Conservation (phyloP, 1,284 basidiomycete genomes). For the Jaminaea rosea region DNA sequence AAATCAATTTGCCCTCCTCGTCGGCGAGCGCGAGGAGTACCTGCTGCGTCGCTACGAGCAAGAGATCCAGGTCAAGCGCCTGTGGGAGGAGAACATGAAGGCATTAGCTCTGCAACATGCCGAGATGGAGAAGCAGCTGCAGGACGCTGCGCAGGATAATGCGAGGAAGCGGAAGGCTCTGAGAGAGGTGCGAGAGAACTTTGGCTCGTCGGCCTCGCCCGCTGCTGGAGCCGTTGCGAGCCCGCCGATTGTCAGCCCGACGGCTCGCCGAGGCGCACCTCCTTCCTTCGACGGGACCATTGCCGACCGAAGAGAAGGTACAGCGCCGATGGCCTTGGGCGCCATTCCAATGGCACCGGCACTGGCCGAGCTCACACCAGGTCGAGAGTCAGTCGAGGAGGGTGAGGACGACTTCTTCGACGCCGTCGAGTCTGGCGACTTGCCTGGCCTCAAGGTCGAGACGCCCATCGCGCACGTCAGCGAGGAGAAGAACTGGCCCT, state of each 20-base stretch:
- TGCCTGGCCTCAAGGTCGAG: slow-evolving; percentile 37
- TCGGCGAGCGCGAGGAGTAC: slow-evolving; percentile 72
- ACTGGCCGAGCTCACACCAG: slow-evolving; percentile 28
- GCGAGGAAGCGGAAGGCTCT: slow-evolving; percentile 50
- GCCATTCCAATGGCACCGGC: slow-evolving; percentile 3
- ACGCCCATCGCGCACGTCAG: slow-evolving; percentile 11
- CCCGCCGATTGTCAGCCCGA: background rate
- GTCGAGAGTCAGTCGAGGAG: slow-evolving; percentile 60
- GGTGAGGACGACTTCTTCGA: slow-evolving; percentile 97
- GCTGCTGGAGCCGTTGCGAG: slow-evolving; percentile 11
- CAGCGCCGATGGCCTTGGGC: background rate
- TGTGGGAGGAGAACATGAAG: slow-evolving; percentile 89
- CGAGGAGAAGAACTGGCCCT: slow-evolving; percentile 8
- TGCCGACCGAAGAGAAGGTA: background rate
- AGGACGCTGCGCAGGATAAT: slow-evolving; percentile 55
- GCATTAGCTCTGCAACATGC: slow-evolving; percentile 79
- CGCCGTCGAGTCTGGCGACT: slow-evolving; percentile 67
- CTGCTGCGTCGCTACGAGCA: slow-evolving; percentile 58
- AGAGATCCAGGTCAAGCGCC: slow-evolving; percentile 57
- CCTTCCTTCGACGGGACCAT: background rate
- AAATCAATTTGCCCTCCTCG: slow-evolving; percentile 64
- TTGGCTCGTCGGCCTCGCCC: slow-evolving; percentile 48
- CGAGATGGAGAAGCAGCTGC: slow-evolving; percentile 58
- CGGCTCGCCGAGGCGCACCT: background rate
- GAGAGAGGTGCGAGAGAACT: slow-evolving; percentile 29